Conservation (phyloP, 495 filamentous ascomycete genomes). For the Neurospora tetraspora region DNA sequence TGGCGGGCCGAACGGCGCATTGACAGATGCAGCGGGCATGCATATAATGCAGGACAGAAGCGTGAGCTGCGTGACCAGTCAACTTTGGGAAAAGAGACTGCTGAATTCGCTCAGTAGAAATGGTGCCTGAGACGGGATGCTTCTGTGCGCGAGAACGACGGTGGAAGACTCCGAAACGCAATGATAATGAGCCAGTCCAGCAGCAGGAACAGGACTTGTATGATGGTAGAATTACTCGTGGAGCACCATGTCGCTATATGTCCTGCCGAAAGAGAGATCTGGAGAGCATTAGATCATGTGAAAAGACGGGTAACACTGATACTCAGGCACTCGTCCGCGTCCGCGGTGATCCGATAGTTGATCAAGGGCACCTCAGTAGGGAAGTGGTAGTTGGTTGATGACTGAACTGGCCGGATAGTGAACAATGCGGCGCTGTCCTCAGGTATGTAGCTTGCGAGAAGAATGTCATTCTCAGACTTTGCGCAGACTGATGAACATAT, state of each 20-base stretch:
- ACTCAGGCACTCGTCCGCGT: not conserved
- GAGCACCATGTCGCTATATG: not conserved
- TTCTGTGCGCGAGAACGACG: not conserved
- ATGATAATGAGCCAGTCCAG: not conserved
- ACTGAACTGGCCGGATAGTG: not conserved
- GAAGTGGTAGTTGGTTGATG: not conserved
- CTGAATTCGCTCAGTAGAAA: not conserved
- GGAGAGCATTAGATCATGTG: not conserved
- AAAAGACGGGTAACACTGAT: not conserved
- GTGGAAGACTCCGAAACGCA: not conserved
- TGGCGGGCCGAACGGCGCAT: not conserved
- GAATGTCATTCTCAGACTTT: too few species aligned
- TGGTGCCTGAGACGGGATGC: not conserved
- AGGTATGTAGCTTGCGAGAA: too few species aligned
- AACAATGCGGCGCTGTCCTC: not conserved
- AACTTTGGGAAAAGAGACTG: not conserved
- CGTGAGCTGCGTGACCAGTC: not conserved
- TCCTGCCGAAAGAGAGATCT: not conserved
- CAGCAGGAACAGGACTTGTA: not conserved
- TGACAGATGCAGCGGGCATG: not conserved
- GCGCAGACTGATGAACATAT: not conserved
- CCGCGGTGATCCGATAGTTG: not conserved
- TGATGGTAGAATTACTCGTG: not conserved
- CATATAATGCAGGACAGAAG: not conserved
- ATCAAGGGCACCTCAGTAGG: not conserved